Base-by-base conservation (phyloP, 2,329 filamentous ascomycete genomes). In the Fusarium sp. region DNA sequence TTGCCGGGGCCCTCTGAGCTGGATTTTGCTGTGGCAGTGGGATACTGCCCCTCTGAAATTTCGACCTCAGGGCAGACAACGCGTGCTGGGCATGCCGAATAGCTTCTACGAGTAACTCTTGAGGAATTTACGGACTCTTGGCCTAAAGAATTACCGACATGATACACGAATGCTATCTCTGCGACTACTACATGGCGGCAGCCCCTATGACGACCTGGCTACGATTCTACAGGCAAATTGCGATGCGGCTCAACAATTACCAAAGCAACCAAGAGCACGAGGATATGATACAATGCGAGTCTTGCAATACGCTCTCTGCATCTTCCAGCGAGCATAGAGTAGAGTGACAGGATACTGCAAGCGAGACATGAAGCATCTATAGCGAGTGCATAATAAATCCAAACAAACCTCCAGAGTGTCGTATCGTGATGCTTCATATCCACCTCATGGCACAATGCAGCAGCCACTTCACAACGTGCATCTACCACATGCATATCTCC, bases 381-480 rank as follows among this genome's bases (percentile, higher is more conserved):
- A 25, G n/a, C 7, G 19, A 34, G 19, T 19, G 13, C 15, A 7
- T n/a, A 2, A 22, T 19, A 24, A 13, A 2, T 47, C 9, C 6
- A 31, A 3, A 6, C 6, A 24, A 54, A 54, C 26, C 41, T 5
- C 35, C 25, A 32, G 9, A 12, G 3, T 6, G 25, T 10, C 2
- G 9, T 32, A 36, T 32, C n/a, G 1, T n/a, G 45, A 32, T 15
- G 5, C 5, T 3, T 32, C 6, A 1, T 0, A 19, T 19, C 19
- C 19, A 3, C 0, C 3, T 1, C 10, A 28, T n/a, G 25, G 0
- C 3, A 0, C 11, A 26, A n/a, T 1, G 2, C 5, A 5, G 2
- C 0, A 11, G 2, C 5, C 0, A 13, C 5, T 38, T 5, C 3
- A 4, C 5, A 1, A 9, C 3, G 22, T 19, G 6, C 2, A 7